Conservation (phyloP, 2,329 filamentous ascomycete genomes). For the Fusarium coicis region DNA sequence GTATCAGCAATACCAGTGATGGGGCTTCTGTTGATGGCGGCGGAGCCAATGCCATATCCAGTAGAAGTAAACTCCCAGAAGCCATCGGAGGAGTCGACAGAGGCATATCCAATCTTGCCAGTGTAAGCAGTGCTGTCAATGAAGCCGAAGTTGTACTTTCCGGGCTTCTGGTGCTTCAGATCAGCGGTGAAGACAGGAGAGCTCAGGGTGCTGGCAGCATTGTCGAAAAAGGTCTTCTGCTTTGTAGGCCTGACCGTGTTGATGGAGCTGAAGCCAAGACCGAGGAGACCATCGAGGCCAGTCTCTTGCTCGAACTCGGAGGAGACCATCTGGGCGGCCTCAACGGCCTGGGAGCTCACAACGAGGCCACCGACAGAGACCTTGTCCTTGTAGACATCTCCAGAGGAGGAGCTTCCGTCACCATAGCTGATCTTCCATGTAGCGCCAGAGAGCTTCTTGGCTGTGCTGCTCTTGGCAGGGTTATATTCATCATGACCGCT, state of each 20-base stretch:
- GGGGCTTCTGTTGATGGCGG: slow-evolving; percentile 45
- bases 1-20: slow-evolving; percentile 64
- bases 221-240: slow-evolving; percentile 59
- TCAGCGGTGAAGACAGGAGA: slow-evolving; percentile 73
- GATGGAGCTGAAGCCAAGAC: slow-evolving; percentile 55
- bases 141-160: slow-evolving; percentile 78
- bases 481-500: slow-evolving; percentile 55
- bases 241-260: slow-evolving; percentile 55
- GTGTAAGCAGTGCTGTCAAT: slow-evolving; percentile 73
- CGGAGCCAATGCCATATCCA: slow-evolving; percentile 34
- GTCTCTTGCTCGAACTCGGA: slow-evolving; percentile 51
- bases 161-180: slow-evolving; percentile 64
- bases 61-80: slow-evolving; percentile 69
- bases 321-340: slow-evolving; percentile 55
- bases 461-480: slow-evolving; percentile 52
- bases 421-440: slow-evolving; percentile 57
- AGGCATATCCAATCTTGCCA: slow-evolving; percentile 70
- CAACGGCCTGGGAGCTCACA: slow-evolving; percentile 55
- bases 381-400: slow-evolving; percentile 56
- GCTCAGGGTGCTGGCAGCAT: slow-evolving; percentile 35
- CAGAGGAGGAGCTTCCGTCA: slow-evolving; percentile 55
- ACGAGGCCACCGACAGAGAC: slow-evolving; percentile 56
- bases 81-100: slow-evolving; percentile 68
- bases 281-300: slow-evolving; percentile 56
- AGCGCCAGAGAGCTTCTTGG: slow-evolving; percentile 50